Base-by-base conservation (phyloP, 805 yeast species). In the Candida glaebosa region DNA sequence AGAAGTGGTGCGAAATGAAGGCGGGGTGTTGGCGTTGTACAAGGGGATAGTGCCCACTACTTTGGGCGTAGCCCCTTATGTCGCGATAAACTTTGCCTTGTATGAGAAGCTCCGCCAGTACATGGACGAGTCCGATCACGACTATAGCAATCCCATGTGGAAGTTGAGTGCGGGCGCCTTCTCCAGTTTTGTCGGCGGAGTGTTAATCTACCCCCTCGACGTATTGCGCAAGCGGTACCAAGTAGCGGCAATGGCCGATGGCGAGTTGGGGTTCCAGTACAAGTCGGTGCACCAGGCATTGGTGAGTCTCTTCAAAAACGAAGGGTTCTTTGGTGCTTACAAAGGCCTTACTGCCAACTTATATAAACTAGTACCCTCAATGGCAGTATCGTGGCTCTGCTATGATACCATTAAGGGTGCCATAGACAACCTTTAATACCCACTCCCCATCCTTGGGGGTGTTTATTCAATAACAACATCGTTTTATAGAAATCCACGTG, bases 361-460 rank as follows among this genome's bases (percentile, higher is more conserved):
- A 58, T 82, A 86, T 71, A 91, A 90, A 58, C 93, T 91, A 3
- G 85, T 88, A 36, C 97, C 98, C 0, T 82, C 93, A 10, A 91
- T 93, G 90, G 98, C 98, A 3, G 88, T 90, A 14, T 87, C 91
- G 45, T 91, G 97, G 96, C 70, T 89, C 51, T 80, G 86, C 46
- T 83, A 80, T 60, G 98, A 95, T 50, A 63, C 82, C 24, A 70
- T 87, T 39, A 79, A 81, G 51, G 85, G 57, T 9, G 43, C 47
- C 18, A 58, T 70, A 16, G 57, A 52, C 3, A 32, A 43, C 3
- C 67, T 73, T 73, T 63, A 43, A 37, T 15, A n/a, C n/a, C n/a
- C n/a, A n/a, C n/a, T n/a, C n/a, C n/a, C n/a, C n/a, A n/a, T n/a
- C 48, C 47, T 43, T 39, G 45, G 49, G 43, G 45, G 17, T 19